These are phyloP conservation scores for Penicillium griseofulvum DNA, from an alignment of 2,329 filamentous ascomycete genomes.

Conservation along the genomic window DNA sequence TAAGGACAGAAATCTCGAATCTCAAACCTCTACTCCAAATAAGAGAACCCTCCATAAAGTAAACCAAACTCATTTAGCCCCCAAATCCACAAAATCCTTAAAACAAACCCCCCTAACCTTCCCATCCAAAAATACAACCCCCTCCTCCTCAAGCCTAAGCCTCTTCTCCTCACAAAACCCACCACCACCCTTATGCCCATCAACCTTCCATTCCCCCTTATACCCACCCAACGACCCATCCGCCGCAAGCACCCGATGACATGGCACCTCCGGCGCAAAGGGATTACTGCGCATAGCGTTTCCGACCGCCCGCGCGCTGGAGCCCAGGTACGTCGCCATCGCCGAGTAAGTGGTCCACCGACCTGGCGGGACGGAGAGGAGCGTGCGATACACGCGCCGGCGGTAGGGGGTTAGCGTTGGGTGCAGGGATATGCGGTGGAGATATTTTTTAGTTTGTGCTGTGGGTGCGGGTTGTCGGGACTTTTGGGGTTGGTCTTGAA, in stretches of 20 bases:
- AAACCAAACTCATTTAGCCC: constrained; percentile 12
- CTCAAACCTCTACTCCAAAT: neutral
- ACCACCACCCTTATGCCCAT: constrained; percentile 35
- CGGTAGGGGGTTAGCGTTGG: constrained; percentile 52
- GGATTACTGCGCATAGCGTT: constrained; percentile 75
- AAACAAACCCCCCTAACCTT: constrained; percentile 34
- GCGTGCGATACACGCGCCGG: constrained; percentile 62
- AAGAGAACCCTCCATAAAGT: neutral
- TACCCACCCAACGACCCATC: constrained; percentile 60
- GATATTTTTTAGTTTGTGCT: constrained; percentile 25
- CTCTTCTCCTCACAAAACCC: constrained; percentile 41
- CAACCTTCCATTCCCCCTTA: constrained; percentile 49
- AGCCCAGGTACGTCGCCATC: constrained; percentile 64
- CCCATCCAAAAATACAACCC: constrained; percentile 34
- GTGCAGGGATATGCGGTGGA: constrained; percentile 45
- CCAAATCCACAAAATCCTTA: constrained; percentile 28
- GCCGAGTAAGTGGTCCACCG: constrained; percentile 75
- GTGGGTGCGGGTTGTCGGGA: neutral
- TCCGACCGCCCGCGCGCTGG: constrained; percentile 73
- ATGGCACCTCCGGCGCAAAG: constrained; percentile 78
- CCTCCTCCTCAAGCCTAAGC: constrained; percentile 33
- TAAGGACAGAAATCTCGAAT: no score
- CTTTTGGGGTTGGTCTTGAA: neutral
- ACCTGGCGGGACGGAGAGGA: constrained; percentile 74
- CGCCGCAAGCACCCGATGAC: constrained; percentile 75